Percentiles rank a stretch among this genome's conserved stretches.
These are phyloP conservation scores for Ceratocystis albifundus DNA, from an alignment of 2,329 filamentous ascomycete genomes.

Conservation along the genomic window DNA sequence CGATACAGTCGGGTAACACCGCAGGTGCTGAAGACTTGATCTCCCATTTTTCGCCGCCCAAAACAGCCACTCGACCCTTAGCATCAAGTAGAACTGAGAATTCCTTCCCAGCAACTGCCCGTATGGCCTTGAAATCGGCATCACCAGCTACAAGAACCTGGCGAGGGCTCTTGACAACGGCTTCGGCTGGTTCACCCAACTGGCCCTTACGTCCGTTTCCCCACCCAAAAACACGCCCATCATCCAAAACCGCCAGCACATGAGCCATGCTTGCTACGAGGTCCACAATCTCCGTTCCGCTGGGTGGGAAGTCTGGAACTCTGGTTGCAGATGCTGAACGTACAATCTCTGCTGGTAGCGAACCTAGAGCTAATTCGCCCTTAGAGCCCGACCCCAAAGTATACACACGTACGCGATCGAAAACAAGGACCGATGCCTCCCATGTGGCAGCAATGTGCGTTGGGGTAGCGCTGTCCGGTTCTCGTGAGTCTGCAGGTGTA, in stretches of 20 bases:
- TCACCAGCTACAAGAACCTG: slow-evolving; percentile 41
- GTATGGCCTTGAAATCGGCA: slow-evolving; percentile 46
- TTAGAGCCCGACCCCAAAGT: slow-evolving; percentile 55
- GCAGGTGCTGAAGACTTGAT: slow-evolving; percentile 47
- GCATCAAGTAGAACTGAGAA: slow-evolving; percentile 50
- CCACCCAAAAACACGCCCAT: slow-evolving; percentile 78
- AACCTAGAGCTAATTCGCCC: slow-evolving; percentile 60
- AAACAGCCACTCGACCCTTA: slow-evolving; percentile 49
- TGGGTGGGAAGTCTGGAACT: slow-evolving; percentile 54
- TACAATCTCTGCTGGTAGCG: slow-evolving; percentile 33
- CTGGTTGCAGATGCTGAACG: slow-evolving; percentile 37
- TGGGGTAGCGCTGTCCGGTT: slow-evolving; percentile 22
- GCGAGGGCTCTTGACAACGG: slow-evolving; percentile 46
- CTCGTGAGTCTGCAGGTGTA: not conserved
- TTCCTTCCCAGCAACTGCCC: slow-evolving; percentile 69
- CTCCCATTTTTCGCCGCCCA: slow-evolving; percentile 67
- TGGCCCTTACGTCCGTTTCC: slow-evolving; percentile 80
- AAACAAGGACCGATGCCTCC: slow-evolving; percentile 58
- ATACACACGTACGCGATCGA: slow-evolving; percentile 42
- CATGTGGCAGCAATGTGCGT: slow-evolving; percentile 59
- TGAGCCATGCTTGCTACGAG: slow-evolving; percentile 69
- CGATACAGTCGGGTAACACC: slow-evolving; percentile 47
- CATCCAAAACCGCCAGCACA: slow-evolving; percentile 57
- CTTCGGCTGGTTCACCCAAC: slow-evolving; percentile 46
- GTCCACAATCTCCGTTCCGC: slow-evolving; percentile 45